A percentile compares a stretch with the other conserved stretches of the same genome.
Evolutionary conservation across 1,139 yeast species (phyloP).

Genomic region (Meyerozyma elateridarum): DNA sequence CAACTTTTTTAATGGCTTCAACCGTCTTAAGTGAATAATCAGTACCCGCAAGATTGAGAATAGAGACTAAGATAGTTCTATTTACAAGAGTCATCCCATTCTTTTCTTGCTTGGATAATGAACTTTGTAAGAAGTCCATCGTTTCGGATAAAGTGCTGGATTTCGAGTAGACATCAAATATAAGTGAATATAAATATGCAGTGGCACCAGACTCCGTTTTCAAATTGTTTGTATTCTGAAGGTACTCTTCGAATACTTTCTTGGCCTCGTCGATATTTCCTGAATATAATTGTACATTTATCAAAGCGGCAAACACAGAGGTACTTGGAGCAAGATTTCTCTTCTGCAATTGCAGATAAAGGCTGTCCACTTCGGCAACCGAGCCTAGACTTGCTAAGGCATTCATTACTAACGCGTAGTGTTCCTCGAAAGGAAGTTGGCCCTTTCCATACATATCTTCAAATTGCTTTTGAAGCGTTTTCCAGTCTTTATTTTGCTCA

Average conservation of each 20-base stretch:
- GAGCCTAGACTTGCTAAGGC: conserved; percentile 61
- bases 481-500: conserved; percentile 55
- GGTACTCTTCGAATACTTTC: conserved; percentile 17
- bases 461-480: conserved; percentile 54
- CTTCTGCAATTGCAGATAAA: conserved; percentile 44
- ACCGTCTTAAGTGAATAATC: conserved; percentile 23
- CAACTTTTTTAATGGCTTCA: conserved; percentile 18
- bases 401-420: conserved; percentile 61
- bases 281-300: conserved; percentile 40
- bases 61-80: conserved; percentile 12
- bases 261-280: conserved; percentile 43
- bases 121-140: conserved; percentile 35
- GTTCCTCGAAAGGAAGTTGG: conserved; percentile 49
- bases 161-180: conserved; percentile 37
- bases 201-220: conserved; percentile 29
- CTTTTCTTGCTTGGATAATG: conserved; percentile 19
- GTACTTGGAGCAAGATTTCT: conserved; percentile 48
- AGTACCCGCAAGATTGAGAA: conserved; percentile 20
- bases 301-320: conserved; percentile 43
- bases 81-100: conserved; percentile 17
- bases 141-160: conserved; percentile 33
- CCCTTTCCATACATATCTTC: conserved; percentile 58
- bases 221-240: conserved; percentile 11
- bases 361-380: conserved; percentile 44
- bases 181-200: conserved; percentile 32